Base-by-base conservation (phyloP, 2,329 filamentous ascomycete species). In the Aspergillus sp. region DNA sequence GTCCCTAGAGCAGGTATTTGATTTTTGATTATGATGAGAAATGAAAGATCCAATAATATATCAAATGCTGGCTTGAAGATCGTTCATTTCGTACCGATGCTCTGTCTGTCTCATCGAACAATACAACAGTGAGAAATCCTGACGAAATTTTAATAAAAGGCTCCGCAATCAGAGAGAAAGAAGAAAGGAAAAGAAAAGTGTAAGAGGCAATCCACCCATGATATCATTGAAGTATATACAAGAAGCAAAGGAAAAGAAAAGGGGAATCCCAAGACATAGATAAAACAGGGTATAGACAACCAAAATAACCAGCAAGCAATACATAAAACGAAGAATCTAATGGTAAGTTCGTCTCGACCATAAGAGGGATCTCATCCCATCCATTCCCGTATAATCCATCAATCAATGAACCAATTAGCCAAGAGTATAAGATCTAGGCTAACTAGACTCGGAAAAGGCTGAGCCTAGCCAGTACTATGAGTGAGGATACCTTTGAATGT, bases 311-410 rank as follows among this genome's bases (percentile, higher is more conserved):
- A 52, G 52, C 24, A 55, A 16, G 31, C 18, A 29, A 18, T 20
- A 47, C 11, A 47, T 22, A 22, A 22, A 4, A 24, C 7, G 10
- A 22, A 47, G 18, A 47, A 42, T 18, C 14, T 22, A 22, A 47
- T 9, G 45, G 18, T 14, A 47, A 16, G 45, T 47, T 47, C 45
- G 54, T 61, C 32, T 47, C 52, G 42, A 61, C 61, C 59, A 68
- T 63, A 24, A 42, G 54, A 50, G 57, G 50, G 22, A 29, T 12
- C 12, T 36, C 32, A 36, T 36, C 32, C 32, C 10, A 11, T 36
- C 32, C 32, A 4, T 14, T 36, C 32, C 26, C 26, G 26, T 29
- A 29, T 9, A 29, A 29, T 29, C 26, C 26, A 36, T 16, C 32
- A 12, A 16, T 36, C 32, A 36, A 5, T 36, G 9, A 36, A 14